Percentiles rank a stretch among this genome's conserved stretches.
These are phyloP conservation scores for Westerdykella ornata DNA, from an alignment of 2,329 filamentous ascomycete genomes.

Conservation along the genomic window DNA sequence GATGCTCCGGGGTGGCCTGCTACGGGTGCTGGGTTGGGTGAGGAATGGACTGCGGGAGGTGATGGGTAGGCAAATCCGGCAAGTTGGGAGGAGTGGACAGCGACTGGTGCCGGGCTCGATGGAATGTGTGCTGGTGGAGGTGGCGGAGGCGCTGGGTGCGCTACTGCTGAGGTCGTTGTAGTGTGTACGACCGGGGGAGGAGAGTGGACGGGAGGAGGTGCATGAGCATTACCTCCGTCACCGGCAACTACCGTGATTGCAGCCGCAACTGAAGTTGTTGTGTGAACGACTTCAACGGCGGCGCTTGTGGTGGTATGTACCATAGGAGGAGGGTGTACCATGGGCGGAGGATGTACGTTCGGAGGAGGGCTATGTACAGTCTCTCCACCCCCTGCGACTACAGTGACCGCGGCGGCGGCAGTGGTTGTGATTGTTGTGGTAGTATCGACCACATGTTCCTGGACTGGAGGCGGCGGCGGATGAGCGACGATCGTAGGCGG, in stretches of 20 bases:
- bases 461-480: background rate
- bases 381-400: no score
- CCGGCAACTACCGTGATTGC: background rate
- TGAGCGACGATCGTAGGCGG: background rate
- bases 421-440: background rate
- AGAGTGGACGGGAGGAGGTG: background rate
- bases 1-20: background rate
- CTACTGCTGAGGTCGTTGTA: background rate
- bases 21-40: background rate
- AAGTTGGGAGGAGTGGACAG: background rate
- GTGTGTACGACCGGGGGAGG: background rate
- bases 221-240: background rate
- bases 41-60: background rate
- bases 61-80: background rate
- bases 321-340: no score
- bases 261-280: background rate
- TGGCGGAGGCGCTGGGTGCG: no score
- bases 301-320: no score
- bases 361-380: no score
- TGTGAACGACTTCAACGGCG: background rate
- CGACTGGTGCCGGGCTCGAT: background rate
- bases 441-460: slow-evolving; percentile 2
- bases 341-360: no score
- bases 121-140: no score
- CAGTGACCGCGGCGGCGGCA: no score